A percentile compares a stretch with the other conserved stretches of the same genome.
phyloP scores from a whole-genome alignment of 192 early-diverging fungal species.

The Coemansia sp. region DNA sequence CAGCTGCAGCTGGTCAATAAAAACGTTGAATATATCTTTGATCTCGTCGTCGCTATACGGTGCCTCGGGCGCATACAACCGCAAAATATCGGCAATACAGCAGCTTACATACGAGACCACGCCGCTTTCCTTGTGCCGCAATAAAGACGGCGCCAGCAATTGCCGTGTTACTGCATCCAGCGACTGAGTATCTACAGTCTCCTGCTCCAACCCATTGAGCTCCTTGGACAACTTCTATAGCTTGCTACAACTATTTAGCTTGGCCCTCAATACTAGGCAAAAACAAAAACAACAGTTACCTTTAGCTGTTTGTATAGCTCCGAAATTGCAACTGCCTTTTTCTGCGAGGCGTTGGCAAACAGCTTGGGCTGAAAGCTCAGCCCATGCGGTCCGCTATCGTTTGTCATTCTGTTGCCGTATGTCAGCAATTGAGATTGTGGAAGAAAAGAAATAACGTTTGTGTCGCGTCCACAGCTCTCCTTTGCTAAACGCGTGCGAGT shows the following conservation, averaged over 20 bases:
- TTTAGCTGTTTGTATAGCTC: conserved; percentile 54
- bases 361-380: conserved; percentile 54
- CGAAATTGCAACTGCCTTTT: conserved; percentile 40
- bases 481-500: conserved; percentile 4
- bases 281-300: conserved; percentile 14
- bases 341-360: conserved; percentile 35
- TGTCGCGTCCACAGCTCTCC: no score
- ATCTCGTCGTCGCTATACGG: conserved; percentile 81
- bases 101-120: conserved; percentile 73
- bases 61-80: conserved; percentile 90
- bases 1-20: conserved; percentile 71
- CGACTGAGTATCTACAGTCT: conserved; percentile 65
- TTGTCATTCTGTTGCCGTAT: conserved; percentile 20
- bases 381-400: conserved; percentile 30
- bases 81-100: conserved; percentile 88
- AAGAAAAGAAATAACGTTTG: neutral
- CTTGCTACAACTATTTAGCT: no score
- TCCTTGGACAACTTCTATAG: conserved; percentile 73
- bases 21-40: conserved; percentile 74
- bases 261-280: no score
- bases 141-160: conserved; percentile 64
- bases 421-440: neutral
- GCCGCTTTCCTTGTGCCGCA: conserved; percentile 77
- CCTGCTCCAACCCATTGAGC: conserved; percentile 72
- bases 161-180: conserved; percentile 64